phyloP scores from a whole-genome alignment of 768 basidiomycete species.

The Calocybe gangraenosa region DNA sequence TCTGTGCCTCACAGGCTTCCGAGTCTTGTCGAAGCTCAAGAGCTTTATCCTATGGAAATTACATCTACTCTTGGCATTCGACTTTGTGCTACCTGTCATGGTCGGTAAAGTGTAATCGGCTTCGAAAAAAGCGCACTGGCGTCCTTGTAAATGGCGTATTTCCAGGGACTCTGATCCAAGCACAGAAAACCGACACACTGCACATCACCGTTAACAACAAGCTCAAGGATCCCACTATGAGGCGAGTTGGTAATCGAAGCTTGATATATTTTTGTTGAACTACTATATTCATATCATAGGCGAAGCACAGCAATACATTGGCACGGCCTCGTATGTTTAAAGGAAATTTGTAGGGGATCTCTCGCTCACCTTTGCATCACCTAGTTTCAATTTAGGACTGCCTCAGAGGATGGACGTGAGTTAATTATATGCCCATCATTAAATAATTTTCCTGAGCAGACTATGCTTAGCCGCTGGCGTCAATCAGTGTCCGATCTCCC shows the following conservation, averaged over 20 bases:
- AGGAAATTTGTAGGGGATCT: background rate
- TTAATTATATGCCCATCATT: background rate
- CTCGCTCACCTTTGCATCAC: background rate
- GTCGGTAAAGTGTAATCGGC: no score
- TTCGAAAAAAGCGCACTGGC: slow-evolving; percentile 25
- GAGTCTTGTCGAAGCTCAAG: no score
- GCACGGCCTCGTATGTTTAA: slow-evolving; percentile 25
- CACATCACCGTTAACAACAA: slow-evolving; percentile 29
- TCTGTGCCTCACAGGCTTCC: no score
- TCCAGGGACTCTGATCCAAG: slow-evolving; percentile 37
- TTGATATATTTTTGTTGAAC: background rate
- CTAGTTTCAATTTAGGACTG: slow-evolving; percentile 38
- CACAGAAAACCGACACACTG: slow-evolving; percentile 31
- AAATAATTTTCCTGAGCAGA: background rate
- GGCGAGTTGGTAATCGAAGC: slow-evolving; percentile 13
- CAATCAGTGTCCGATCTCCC: slow-evolving; percentile 37
- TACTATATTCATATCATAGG: slow-evolving; percentile 9
- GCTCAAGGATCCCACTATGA: slow-evolving; percentile 28
- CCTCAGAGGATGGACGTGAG: slow-evolving; percentile 41
- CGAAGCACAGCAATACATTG: slow-evolving; percentile 29
- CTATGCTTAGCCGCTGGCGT: slow-evolving; percentile 18
- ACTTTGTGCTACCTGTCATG: no score
- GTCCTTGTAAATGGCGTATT: slow-evolving; percentile 37
- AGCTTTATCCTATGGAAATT: no score
- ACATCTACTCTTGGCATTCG: no score